A percentile compares a stretch with the other conserved stretches of the same genome.
phyloP scores from a whole-genome alignment of 2,329 filamentous ascomycete species.

The Annulohypoxylon truncatum region DNA sequence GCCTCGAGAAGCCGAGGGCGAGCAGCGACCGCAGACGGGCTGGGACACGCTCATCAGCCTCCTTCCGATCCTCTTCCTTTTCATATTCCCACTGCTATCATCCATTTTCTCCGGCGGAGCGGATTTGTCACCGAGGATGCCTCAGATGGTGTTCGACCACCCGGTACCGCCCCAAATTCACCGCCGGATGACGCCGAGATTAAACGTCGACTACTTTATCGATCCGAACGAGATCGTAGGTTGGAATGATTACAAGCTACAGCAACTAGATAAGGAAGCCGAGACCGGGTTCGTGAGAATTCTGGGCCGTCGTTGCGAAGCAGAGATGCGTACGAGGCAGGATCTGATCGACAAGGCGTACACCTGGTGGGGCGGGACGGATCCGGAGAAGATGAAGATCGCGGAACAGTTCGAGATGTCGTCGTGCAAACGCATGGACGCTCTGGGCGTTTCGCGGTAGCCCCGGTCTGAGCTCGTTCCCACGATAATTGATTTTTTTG shows the following conservation, averaged over 20 bases:
- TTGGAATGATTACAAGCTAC: constrained; percentile 75
- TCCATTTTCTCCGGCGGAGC: constrained; percentile 75
- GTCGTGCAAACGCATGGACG: constrained; percentile 64
- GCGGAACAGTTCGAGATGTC: constrained; percentile 68
- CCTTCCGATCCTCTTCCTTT: constrained; percentile 88
- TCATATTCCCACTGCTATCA: constrained; percentile 85
- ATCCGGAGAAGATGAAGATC: constrained; percentile 80
- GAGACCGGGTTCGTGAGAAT: constrained; percentile 78
- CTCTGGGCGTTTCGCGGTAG: constrained; percentile 53
- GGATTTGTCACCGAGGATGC: constrained; percentile 66
- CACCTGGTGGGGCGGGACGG: constrained; percentile 83
- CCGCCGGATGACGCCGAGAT: constrained; percentile 75
- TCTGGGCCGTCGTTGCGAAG: constrained; percentile 78
- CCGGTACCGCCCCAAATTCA: constrained; percentile 78
- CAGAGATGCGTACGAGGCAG: constrained; percentile 74
- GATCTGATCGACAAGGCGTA: constrained; percentile 80
- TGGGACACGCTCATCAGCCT: constrained; percentile 76
- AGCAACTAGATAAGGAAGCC: constrained; percentile 79
- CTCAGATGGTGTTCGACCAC: constrained; percentile 80
- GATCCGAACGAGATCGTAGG: constrained; percentile 81
- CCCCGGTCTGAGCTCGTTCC: background rate
- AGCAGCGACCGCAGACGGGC: constrained; percentile 63
- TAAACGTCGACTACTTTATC: constrained; percentile 86
- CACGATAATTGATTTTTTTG: background rate
- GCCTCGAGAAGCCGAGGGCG: constrained; percentile 69